phyloP scores from a whole-genome alignment of 2,329 filamentous ascomycete species.

The Juglanconis oblonga region DNA sequence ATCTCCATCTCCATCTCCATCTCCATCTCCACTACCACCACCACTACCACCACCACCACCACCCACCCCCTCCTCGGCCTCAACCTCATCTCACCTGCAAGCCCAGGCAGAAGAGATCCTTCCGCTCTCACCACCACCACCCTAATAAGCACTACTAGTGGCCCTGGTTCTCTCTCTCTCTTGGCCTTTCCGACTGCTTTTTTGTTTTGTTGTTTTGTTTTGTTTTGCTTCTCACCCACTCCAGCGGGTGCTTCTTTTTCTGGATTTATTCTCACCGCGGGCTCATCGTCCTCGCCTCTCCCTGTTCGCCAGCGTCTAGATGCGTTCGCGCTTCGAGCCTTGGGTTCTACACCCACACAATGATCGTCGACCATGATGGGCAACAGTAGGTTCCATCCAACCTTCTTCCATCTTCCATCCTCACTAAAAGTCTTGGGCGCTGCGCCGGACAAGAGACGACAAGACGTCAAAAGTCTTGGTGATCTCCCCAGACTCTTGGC shows the following conservation, averaged over 20 bases:
- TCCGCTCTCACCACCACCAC: no score
- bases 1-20: no score
- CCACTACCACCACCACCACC: no score
- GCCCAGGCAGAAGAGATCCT: no score
- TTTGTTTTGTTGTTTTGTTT: no score
- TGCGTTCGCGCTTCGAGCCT: conserved; percentile 16
- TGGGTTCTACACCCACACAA: conserved; percentile 18
- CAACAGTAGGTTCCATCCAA: conserved; percentile 17
- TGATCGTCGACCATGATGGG: conserved; percentile 19
- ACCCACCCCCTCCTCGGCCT: no score
- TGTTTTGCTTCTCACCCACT: no score
- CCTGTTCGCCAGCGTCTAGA: conserved; percentile 1
- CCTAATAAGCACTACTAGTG: no score
- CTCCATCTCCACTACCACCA: no score
- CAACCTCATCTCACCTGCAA: no score
- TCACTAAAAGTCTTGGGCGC: conserved; percentile 1
- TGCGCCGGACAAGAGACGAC: conserved; percentile 1
- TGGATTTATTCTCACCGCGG: background rate
- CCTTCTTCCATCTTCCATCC: background rate
- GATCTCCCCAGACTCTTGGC: conserved; percentile 14
- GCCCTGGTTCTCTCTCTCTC: no score
- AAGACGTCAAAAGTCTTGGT: conserved; percentile 16
- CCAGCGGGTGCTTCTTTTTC: background rate
- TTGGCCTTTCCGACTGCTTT: no score
- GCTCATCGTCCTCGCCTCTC: background rate